phyloP scores from a whole-genome alignment of 2,329 filamentous ascomycete genomes.

The Alternaria viburni region DNA sequence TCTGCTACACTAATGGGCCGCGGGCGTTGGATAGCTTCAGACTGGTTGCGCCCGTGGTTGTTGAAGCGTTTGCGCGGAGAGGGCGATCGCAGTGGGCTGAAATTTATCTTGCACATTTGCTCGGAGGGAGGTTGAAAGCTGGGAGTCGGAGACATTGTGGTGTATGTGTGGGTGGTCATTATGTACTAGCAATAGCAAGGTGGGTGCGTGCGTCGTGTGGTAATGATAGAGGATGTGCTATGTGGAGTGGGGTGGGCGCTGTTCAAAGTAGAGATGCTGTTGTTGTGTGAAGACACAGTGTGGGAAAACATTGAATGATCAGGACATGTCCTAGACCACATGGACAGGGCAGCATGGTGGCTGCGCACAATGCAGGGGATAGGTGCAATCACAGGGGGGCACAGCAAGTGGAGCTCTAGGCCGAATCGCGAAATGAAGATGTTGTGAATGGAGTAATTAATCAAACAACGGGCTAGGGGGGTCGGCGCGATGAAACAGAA shows the following conservation, averaged over 20 bases:
- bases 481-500: slow-evolving; percentile 17
- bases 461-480: slow-evolving; percentile 8
- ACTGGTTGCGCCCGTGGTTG: slow-evolving; percentile 30
- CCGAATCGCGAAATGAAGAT: slow-evolving; percentile 21
- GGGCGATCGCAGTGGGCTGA: slow-evolving; percentile 25
- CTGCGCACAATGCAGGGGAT: slow-evolving; percentile 25
- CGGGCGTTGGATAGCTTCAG: slow-evolving; percentile 28
- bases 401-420: slow-evolving; percentile 11
- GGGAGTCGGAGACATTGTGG: slow-evolving; percentile 11
- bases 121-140: slow-evolving; percentile 17
- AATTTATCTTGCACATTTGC: slow-evolving; percentile 23
- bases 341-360: slow-evolving; percentile 13
- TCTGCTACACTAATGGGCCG: slow-evolving; percentile 25
- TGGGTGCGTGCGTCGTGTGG: not conserved
- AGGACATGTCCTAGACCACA: slow-evolving; percentile 21
- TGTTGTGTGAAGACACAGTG: slow-evolving; percentile 12
- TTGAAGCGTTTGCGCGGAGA: slow-evolving; percentile 18
- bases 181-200: slow-evolving; percentile 5
- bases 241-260: not conserved
- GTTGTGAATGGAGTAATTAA: slow-evolving; percentile 15
- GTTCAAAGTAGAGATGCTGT: slow-evolving; percentile 9
- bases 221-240: not conserved
- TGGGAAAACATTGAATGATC: slow-evolving; percentile 18
- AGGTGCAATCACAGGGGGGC: slow-evolving; percentile 26
- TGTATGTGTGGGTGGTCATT: slow-evolving; percentile 27